A percentile compares a stretch with the other conserved stretches of the same genome.
Conservation (phyloP, 352 stramenopile genomes). For the Phytopythium sindhum region DNA sequence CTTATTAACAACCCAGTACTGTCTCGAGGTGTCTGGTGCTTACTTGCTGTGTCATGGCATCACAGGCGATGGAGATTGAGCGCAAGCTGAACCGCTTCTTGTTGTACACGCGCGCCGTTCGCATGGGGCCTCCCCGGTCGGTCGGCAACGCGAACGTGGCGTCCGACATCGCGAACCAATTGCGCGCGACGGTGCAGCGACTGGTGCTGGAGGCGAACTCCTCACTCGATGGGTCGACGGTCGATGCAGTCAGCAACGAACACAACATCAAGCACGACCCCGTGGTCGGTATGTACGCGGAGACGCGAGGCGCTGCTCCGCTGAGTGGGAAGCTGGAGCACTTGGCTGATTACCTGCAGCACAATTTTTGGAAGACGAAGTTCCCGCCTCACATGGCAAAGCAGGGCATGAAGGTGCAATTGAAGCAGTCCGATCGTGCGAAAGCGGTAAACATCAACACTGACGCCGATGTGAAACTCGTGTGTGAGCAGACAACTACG, state of each 20-base stretch:
- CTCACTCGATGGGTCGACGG: background rate
- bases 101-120: background rate
- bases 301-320: background rate
- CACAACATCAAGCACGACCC: conserved; percentile 1
- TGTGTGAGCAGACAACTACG: background rate
- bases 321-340: background rate
- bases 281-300: background rate
- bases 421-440: no score
- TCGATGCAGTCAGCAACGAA: background rate
- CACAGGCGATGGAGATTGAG: background rate
- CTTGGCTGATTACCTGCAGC: background rate
- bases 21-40: background rate
- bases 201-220: background rate
- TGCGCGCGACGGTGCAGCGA: background rate
- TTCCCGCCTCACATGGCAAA: background rate
- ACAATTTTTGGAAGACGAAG: background rate
- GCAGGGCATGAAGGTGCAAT: background rate
- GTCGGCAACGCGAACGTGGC: background rate
- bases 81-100: background rate
- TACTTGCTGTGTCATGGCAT: background rate
- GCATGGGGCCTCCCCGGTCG: background rate
- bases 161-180: background rate
- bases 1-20: background rate
- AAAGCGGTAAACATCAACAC: background rate
- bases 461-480: background rate